A percentile compares a stretch with the other conserved stretches of the same genome.
Conservation (phyloP, 768 basidiomycete species). For the Lepiota subincarnata region DNA sequence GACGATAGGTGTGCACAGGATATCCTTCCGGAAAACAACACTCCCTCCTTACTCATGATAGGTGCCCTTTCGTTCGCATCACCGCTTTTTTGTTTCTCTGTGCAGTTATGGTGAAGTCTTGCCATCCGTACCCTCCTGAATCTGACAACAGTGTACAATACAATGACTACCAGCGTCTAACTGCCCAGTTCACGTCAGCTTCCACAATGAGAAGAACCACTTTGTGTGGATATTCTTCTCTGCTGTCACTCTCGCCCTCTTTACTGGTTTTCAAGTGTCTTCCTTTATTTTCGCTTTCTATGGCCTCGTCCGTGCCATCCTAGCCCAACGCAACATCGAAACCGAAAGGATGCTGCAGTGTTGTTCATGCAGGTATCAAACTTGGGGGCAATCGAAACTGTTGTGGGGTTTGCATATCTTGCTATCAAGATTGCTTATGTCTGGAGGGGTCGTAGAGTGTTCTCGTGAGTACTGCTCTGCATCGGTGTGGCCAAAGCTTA, state of each 20-base stretch:
- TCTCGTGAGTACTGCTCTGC: conserved; percentile 50
- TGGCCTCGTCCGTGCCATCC: conserved; percentile 47
- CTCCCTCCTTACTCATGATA: conserved; percentile 16
- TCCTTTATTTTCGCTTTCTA: conserved; percentile 57
- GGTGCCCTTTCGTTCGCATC: conserved; percentile 61
- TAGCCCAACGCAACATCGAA: conserved; percentile 52
- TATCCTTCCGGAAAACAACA: neutral
- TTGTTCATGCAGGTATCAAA: conserved; percentile 51
- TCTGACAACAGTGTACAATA: conserved; percentile 25
- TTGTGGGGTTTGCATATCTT: conserved; percentile 55
- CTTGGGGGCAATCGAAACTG: conserved; percentile 64
- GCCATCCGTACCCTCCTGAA: conserved; percentile 45
- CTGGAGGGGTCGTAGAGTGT: conserved; percentile 54
- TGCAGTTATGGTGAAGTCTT: conserved; percentile 53
- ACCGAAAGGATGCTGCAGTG: conserved; percentile 39
- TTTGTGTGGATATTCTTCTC: conserved; percentile 55
- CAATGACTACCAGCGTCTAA: neutral
- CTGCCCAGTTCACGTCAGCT: conserved; percentile 34
- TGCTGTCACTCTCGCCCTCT: conserved; percentile 53
- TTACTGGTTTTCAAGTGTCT: conserved; percentile 53
- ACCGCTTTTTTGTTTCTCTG: conserved; percentile 62
- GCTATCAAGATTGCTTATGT: conserved; percentile 50
- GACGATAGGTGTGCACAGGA: conserved; percentile 47
- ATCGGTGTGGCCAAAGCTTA: conserved; percentile 66
- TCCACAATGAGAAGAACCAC: conserved; percentile 30